Evolutionary conservation across 345 rosid genomes (phyloP), one percentile per base, ranked within the genome.

Genomic region (Bruguiera parviflora): DNA sequence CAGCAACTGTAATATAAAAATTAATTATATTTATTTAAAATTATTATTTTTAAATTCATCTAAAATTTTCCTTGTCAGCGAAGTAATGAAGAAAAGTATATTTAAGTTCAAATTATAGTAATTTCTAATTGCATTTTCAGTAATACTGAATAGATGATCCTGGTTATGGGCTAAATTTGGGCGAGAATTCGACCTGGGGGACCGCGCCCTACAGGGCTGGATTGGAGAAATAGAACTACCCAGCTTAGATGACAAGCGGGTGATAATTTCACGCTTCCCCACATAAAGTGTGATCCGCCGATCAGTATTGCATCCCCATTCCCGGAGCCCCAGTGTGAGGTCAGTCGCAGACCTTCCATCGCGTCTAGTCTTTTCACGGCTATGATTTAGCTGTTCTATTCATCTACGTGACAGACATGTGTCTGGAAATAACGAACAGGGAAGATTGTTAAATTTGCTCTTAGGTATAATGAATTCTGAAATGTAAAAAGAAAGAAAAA

Each of bases 311-410:
- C 15, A 9, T 11, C 46, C 10, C 49, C 49, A 15, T 43, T 0
- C 19, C 49, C 49, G 3, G 49, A 43, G 8, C 49, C 49, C 49
- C 31, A 24, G 18, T 15, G 18, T 3, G 6, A 24, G 58, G 21
- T 24, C 28, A 24, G 6, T 0, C 29, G 53, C 28, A 22, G 63
- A 63, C 58, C 19, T 28, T 10, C 1, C 21, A 0, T 5, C 49
- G 1, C 22, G 64, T 46, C 64, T 28, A 21, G 10, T 19, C 13
- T 35, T 27, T 66, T 18, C 3, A 61, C 46, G 77, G 78, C 70
- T 56, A 5, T 8, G 75, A 73, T 70, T 66, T 33, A 15, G 64
- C 77, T 46, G 61, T 70, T 51, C 25, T 68, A 11, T 20, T 1
- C 9, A 39, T 37, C 18, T 25, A 20, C 0, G 31, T 51, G 53